Conservation (phyloP, 108 stramenopile species). For the Cyclotella sp. region DNA sequence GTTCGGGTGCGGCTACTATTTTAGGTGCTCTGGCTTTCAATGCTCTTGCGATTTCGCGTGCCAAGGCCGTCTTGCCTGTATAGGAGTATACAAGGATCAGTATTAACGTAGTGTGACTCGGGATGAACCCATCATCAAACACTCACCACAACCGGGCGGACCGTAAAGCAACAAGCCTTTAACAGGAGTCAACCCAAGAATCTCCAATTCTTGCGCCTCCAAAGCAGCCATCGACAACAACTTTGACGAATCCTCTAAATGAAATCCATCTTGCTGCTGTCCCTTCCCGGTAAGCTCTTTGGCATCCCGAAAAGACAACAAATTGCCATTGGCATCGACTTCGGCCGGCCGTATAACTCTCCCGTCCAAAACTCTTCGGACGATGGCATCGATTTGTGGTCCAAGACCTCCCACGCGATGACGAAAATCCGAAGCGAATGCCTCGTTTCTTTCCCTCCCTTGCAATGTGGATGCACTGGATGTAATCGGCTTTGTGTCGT, state of each 20-base stretch:
- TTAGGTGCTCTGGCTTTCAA: slow-evolving; percentile 88
- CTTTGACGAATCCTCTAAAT: slow-evolving; percentile 38
- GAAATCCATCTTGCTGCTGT: slow-evolving; percentile 5
- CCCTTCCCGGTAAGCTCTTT: slow-evolving; percentile 7
- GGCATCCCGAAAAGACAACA: slow-evolving; percentile 31
- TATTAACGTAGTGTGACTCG: not conserved
- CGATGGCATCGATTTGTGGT: slow-evolving; percentile 73
- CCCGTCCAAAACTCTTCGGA: slow-evolving; percentile 80
- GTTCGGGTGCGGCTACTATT: slow-evolving; percentile 94
- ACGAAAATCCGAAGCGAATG: slow-evolving; percentile 47
- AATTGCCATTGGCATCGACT: slow-evolving; percentile 30
- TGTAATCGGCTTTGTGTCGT: not conserved
- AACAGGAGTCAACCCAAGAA: slow-evolving; percentile 87
- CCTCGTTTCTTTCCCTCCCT: slow-evolving; percentile 52
- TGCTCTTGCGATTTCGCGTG: slow-evolving; percentile 90
- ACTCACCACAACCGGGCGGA: slow-evolving; percentile 90
- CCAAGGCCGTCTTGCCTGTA: slow-evolving; percentile 89
- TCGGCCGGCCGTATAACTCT: slow-evolving; percentile 57
- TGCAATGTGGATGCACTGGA: slow-evolving; percentile 28
- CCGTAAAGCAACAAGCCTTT: slow-evolving; percentile 79
- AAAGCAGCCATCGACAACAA: slow-evolving; percentile 43
- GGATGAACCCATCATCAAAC: slow-evolving; percentile 1
- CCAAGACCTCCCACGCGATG: slow-evolving; percentile 70
- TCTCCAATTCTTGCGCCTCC: slow-evolving; percentile 87
- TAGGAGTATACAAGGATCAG: not conserved